Evolutionary conservation across 1,284 basidiomycete species (phyloP).

Genomic region (Ustilago sp.): DNA sequence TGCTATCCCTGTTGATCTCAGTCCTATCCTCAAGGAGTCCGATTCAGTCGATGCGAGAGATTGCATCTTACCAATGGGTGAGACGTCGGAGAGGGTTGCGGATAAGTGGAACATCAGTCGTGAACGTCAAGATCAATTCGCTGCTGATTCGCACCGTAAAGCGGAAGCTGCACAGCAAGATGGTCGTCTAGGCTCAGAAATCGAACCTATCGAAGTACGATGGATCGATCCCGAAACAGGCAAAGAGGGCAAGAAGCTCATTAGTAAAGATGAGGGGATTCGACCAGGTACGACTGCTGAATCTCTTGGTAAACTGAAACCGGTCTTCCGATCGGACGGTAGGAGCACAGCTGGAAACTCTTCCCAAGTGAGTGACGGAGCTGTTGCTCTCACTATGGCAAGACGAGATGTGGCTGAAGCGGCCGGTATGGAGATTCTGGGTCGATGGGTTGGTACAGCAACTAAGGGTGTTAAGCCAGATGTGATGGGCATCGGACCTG

Average conservation of each 20-base stretch:
- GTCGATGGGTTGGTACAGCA: slow-evolving; percentile 61
- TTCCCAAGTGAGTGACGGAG: slow-evolving; percentile 66
- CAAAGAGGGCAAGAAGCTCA: slow-evolving; percentile 55
- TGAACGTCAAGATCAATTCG: slow-evolving; percentile 63
- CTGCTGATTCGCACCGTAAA: slow-evolving; percentile 56
- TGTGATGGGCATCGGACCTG: slow-evolving; percentile 67
- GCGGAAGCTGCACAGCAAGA: slow-evolving; percentile 60
- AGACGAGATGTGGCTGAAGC: slow-evolving; percentile 61
- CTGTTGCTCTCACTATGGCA: slow-evolving; percentile 63
- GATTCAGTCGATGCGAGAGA: slow-evolving; percentile 63
- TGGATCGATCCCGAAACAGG: slow-evolving; percentile 59
- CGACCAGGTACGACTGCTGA: slow-evolving; percentile 54
- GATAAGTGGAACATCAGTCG: slow-evolving; percentile 59
- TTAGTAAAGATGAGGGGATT: slow-evolving; percentile 67
- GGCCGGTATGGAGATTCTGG: slow-evolving; percentile 64
- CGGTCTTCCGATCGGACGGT: slow-evolving; percentile 60
- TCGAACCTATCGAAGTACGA: slow-evolving; percentile 63
- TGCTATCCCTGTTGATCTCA: slow-evolving; percentile 67
- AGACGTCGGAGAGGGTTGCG: slow-evolving; percentile 65
- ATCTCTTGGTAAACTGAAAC: slow-evolving; percentile 63
- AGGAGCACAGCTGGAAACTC: slow-evolving; percentile 65
- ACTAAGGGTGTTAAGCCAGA: slow-evolving; percentile 66
- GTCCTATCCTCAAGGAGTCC: slow-evolving; percentile 63
- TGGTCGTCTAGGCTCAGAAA: slow-evolving; percentile 60
- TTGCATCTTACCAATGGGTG: slow-evolving; percentile 69